Conservation (phyloP, 148 eudicot genomes). For the Silene conica region DNA sequence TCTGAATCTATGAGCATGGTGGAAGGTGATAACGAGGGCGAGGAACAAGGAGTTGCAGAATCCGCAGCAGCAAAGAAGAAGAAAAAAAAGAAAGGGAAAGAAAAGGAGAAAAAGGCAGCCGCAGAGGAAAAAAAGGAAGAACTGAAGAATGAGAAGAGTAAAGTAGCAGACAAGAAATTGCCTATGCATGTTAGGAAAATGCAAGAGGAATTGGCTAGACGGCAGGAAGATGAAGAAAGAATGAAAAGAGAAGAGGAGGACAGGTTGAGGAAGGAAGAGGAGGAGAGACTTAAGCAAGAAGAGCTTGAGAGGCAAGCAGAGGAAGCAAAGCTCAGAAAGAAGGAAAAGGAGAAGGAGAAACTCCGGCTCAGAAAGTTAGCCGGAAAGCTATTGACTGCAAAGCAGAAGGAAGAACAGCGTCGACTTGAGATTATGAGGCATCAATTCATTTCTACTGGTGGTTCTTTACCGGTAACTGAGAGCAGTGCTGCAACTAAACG, state of each 20-base stretch:
- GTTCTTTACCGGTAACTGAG: conserved; percentile 46
- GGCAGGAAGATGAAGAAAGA: conserved; percentile 70
- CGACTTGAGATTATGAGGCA: conserved; percentile 73
- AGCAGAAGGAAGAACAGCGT: conserved; percentile 19
- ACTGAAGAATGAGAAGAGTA: conserved; percentile 32
- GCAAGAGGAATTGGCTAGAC: conserved; percentile 81
- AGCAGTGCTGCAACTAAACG: conserved; percentile 48
- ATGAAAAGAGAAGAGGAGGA: conserved; percentile 83
- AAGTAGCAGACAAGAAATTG: conserved; percentile 42
- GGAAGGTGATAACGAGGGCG: conserved; percentile 55
- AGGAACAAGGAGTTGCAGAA: conserved; percentile 41
- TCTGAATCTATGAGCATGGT: no score
- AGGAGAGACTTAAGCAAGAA: conserved; percentile 64
- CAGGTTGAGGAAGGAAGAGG: conserved; percentile 75
- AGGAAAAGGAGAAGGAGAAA: conserved; percentile 88
- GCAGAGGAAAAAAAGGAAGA: conserved; percentile 48
- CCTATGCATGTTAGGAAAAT: conserved; percentile 83
- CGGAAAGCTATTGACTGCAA: no score
- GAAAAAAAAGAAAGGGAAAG: conserved; percentile 70
- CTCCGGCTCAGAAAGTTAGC: no score
- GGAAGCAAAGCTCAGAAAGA: conserved; percentile 68
- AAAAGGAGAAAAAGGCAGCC: conserved; percentile 50
- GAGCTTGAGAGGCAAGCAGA: conserved; percentile 70
- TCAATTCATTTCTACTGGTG: conserved; percentile 55
- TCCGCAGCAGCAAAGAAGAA: conserved; percentile 69